These are phyloP conservation scores for Aspergillus affinis DNA, from an alignment of 495 filamentous ascomycete genomes.

Conservation along the genomic window DNA sequence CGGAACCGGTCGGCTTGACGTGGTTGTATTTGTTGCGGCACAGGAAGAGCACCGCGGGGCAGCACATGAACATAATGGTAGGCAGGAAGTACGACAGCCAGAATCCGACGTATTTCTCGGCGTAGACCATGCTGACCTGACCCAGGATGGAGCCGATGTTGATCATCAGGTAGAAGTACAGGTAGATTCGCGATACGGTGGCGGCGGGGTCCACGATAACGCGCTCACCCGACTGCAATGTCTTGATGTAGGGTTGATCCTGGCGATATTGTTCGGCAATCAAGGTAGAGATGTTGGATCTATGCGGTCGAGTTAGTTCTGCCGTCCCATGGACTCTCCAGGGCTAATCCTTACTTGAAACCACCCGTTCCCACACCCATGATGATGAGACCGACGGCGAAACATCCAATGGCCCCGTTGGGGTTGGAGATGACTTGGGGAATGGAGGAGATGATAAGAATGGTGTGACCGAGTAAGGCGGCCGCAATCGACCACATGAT, in stretches of 20 bases:
- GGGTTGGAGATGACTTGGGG: slow-evolving; percentile 57
- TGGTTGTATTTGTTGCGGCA: slow-evolving; percentile 60
- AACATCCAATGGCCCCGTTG: slow-evolving; percentile 52
- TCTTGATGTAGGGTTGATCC: slow-evolving; percentile 43
- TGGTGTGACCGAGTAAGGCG: slow-evolving; percentile 61
- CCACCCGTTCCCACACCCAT: slow-evolving; percentile 54
- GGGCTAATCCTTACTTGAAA: slow-evolving; percentile 56
- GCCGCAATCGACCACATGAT: slow-evolving; percentile 57
- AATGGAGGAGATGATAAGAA: slow-evolving; percentile 60
- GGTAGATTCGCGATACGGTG: slow-evolving; percentile 47
- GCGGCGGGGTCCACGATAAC: slow-evolving; percentile 69
- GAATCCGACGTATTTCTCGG: slow-evolving; percentile 74
- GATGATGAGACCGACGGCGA: slow-evolving; percentile 60
- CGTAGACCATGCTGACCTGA: slow-evolving; percentile 56
- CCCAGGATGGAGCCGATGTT: slow-evolving; percentile 61
- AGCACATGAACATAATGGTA: slow-evolving; percentile 55
- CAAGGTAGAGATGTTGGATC: slow-evolving; percentile 65
- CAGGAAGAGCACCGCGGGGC: slow-evolving; percentile 60
- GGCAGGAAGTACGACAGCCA: slow-evolving; percentile 65
- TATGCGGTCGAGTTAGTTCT: slow-evolving; percentile 4
- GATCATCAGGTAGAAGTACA: slow-evolving; percentile 59
- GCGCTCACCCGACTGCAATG: slow-evolving; percentile 54
- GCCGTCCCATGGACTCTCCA: not conserved
- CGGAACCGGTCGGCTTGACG: slow-evolving; percentile 60
- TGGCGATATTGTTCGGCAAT: slow-evolving; percentile 51